Evolutionary conservation across 1,139 yeast species (phyloP), one percentile per base, ranked within the genome.

Genomic region (Scheffersomyces illinoinensis): DNA sequence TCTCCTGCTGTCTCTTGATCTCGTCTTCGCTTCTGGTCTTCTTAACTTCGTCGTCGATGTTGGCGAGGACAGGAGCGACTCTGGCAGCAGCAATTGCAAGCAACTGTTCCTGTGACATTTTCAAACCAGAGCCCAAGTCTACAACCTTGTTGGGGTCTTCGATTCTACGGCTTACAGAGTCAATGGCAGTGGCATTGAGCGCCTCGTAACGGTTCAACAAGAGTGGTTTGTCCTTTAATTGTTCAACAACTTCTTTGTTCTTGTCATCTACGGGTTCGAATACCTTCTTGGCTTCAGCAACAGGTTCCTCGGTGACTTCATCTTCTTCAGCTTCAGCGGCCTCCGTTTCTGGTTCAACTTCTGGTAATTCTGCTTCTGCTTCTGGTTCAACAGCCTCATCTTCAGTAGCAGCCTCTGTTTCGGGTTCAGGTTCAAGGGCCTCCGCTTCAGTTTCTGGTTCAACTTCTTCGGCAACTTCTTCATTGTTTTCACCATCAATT

Each of bases 81-180:
- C 88, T 78, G 63, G 75, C 76, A 52, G 85, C 84, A 26, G 88
- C 88, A 68, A 85, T 82, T 55, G 79, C 88, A 64, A 84, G 76
- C 64, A 85, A 79, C 69, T 85, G 86, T 58, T 81, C 81, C 65
- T 84, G 87, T 51, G 87, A 81, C 77, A 85, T 76, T 58, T 72
- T 77, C 69, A 84, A 76, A 17, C 88, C 88, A 53, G 84, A 80
- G 59, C 89, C 89, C 62, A 85, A 75, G 62, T 83, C 82, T 62
- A 85, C 72, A 43, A 81, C 71, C 68, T 83, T 79, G 63, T 82
- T 78, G 2, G 86, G 85, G 64, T 84, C 85, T 59, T 81, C 84
- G 59, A 85, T 73, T 52, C 72, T 72, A 55, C 77, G 77, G 55
- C 83, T 73, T 64, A 81, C 73, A 5, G 87, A 78, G 53, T 78